Evolutionary conservation across 2,329 filamentous ascomycete species (phyloP).

Genomic region (Ophiostoma piceae): DNA sequence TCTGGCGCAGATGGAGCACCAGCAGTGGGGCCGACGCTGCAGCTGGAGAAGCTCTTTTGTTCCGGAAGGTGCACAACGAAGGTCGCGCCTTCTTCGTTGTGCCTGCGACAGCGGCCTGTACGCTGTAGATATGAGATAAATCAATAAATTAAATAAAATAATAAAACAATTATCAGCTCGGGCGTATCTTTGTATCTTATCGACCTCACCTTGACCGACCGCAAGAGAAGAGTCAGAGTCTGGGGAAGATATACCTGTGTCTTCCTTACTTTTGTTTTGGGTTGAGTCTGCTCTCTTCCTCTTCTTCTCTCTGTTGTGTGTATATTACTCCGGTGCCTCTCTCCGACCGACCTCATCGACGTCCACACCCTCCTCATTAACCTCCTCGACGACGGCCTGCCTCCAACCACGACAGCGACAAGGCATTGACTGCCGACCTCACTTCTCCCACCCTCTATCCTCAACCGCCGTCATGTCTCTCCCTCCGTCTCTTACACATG

Average conservation of each 20-base stretch:
- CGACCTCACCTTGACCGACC: neutral
- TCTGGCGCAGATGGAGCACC: neutral
- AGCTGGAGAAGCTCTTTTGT: too few species aligned
- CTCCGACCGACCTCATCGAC: neutral
- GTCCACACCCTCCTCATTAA: neutral
- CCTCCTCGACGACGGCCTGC: neutral
- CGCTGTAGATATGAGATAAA: neutral
- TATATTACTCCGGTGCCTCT: neutral
- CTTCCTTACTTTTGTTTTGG: neutral
- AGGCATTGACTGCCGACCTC: neutral
- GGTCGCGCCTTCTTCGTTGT: too few species aligned
- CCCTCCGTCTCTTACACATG: neutral
- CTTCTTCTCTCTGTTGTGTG: neutral
- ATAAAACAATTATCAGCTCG: neutral
- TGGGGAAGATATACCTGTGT: neutral
- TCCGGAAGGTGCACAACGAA: neutral
- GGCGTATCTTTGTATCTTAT: neutral
- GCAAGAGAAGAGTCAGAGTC: constrained; percentile 6
- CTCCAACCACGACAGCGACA: neutral
- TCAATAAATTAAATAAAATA: neutral
- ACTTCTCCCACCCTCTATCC: neutral
- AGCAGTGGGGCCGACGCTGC: neutral
- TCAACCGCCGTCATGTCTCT: neutral
- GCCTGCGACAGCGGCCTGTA: neutral
- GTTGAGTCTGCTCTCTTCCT: neutral